Conservation (phyloP, 805 yeast species). For the Candida fluviatilis region DNA sequence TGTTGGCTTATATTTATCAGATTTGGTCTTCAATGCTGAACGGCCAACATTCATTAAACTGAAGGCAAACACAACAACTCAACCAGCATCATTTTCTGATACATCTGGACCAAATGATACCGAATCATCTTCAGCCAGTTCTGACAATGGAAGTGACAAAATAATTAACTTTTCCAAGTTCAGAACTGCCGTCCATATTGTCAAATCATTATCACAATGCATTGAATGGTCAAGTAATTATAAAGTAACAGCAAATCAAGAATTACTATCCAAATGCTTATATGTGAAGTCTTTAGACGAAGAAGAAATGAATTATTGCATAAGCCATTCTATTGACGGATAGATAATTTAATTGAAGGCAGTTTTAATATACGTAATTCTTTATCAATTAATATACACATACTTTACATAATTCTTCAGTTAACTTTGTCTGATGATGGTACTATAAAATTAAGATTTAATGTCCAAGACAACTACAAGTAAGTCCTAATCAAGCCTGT, state of each 20-base stretch:
- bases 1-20: conserved; percentile 80
- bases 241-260: conserved; percentile 50
- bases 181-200: conserved; percentile 69
- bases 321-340: conserved; percentile 2
- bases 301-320: conserved; percentile 55
- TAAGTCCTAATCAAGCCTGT: not conserved
- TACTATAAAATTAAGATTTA: too few relatives aligned
- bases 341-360: too few relatives aligned
- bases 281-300: conserved; percentile 72
- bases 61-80: conserved; percentile 10
- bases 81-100: conserved; percentile 5
- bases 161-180: conserved; percentile 76
- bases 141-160: conserved; percentile 22
- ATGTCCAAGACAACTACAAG: too few relatives aligned
- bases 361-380: too few relatives aligned
- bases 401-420: too few relatives aligned
- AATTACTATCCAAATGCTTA: conserved; percentile 75
- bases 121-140: conserved; percentile 11
- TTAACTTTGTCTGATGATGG: too few relatives aligned
- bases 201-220: conserved; percentile 70
- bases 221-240: conserved; percentile 84
- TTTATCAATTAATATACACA: too few relatives aligned
- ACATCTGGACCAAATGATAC: conserved; percentile 5
- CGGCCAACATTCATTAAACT: conserved; percentile 45
- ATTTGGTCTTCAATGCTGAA: conserved; percentile 71